Evolutionary conservation across 139 green algal species (phyloP), one percentile per base, ranked within the genome.

Genomic region (Chlamydomonas incerta): DNA sequence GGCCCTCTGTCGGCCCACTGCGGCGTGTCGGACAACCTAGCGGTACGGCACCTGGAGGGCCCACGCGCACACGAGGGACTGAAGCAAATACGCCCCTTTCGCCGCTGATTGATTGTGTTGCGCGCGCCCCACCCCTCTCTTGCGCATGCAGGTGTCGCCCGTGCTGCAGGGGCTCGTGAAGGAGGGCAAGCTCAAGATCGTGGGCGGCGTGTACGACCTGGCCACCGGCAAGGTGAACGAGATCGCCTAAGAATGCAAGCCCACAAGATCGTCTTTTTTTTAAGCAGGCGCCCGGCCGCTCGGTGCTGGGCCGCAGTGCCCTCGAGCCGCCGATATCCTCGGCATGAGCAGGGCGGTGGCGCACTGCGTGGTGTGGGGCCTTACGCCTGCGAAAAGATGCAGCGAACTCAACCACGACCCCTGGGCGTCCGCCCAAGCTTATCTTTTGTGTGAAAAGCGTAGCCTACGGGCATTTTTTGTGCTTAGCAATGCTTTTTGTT

Each of bases 171-270:
- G 62, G 62, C 62, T 68, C 26, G 62, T 68, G 62, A 68, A 68
- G 62, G 62, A 68, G 62, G 62, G 62, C 62, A 68, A 68, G 62
- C 62, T 68, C 26, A 68, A 68, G 62, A 68, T 68, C 62, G 62
- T 68, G 62, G 62, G 62, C 62, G 62, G 62, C 28, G 62, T 68
- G 62, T 68, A 68, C 62, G 62, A 68, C 62, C 62, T 68, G 17
- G 62, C 62, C 62, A 68, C 62, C 62, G 62, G 62, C 62, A 68
- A 68, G 62, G 62, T 68, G 26, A 33, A 2, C 62, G 62, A 68
- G 62, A 68, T 68, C 62, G 62, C 62, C 62, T 68, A 68, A 68
- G 62, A n/a, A n/a, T n/a, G n/a, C n/a, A n/a, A n/a, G n/a, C n/a
- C n/a, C n/a, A n/a, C n/a, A n/a, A n/a, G n/a, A n/a, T n/a, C n/a